Conservation (phyloP, 495 filamentous ascomycete genomes). For the Stereocaulon alpinum region DNA sequence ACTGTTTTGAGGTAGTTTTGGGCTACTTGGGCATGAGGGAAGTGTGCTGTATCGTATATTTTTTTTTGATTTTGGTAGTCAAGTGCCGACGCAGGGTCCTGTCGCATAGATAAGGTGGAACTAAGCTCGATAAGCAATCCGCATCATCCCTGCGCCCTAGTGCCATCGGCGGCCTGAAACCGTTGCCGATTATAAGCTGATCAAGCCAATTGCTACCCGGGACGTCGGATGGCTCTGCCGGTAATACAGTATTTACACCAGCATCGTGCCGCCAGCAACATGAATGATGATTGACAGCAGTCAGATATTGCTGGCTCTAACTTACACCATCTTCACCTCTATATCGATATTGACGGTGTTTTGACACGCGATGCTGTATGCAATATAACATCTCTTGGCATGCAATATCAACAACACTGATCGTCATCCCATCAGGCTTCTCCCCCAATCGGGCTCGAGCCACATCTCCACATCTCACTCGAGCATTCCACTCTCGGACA, state of each 20-base stretch:
- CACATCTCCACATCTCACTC: neutral
- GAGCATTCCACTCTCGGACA: constrained; percentile 4
- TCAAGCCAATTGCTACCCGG: neutral
- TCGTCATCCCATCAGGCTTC: neutral
- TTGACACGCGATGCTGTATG: neutral
- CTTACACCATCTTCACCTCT: neutral
- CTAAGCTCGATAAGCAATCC: constrained; percentile 5
- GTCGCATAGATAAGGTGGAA: constrained; percentile 19
- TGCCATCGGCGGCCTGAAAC: constrained; percentile 2
- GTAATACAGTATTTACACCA: no score
- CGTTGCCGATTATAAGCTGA: neutral
- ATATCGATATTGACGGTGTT: neutral
- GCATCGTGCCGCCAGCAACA: neutral
- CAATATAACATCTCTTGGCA: neutral
- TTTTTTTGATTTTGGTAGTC: neutral
- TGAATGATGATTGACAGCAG: neutral
- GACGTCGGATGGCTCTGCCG: neutral
- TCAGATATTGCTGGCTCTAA: neutral
- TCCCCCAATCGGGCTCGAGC: neutral
- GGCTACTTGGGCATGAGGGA: neutral
- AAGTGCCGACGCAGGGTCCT: constrained; percentile 14
- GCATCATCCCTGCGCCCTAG: neutral
- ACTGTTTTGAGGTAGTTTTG: neutral
- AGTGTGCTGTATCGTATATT: neutral
- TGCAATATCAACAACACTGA: neutral